Evolutionary conservation across 1,284 basidiomycete genomes (phyloP), one percentile per base, ranked within the genome.

Genomic region (Sanghuangporus sanghuang): DNA sequence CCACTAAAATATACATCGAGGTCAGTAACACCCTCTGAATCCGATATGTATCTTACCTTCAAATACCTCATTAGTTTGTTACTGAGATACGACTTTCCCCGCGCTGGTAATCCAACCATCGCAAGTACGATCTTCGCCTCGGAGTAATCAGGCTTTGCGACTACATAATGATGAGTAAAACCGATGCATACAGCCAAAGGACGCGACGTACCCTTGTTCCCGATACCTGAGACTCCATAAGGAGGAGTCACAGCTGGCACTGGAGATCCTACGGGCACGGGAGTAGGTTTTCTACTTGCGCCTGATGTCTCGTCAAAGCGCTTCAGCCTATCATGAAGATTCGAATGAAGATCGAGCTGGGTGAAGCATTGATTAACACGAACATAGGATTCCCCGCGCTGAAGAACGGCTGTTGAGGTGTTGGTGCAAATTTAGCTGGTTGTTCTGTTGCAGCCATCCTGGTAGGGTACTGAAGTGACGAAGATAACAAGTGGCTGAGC

Each of bases 111-210:
- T 23, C 92, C 92, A 56, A 93, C 96, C 94, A 98, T 98, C 3
- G 96, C 96, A 5, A 99, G 86, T 7, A 99, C 95, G 69, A 99
- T 98, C 83, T 99, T 99, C 55, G 93, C 93, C 71, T 98, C 95
- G 3, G 94, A 96, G 71, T 98, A 98, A 73, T 99, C 97, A 3
- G 97, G 96, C 76, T 96, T 97, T 61, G 92, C 91, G 49, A 96
- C 95, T 92, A 68, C 21, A 32, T 16, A 32, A 66, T 32, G 68
- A 46, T 46, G 12, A 46, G 44, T 54, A 12, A 46, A 32, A 66
- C 32, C 50, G 64, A 60, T 18, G 58, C 39, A 66, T 27, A 44
- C 32, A 62, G 44, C 21, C 35, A 40, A 42, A 61, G 50, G 23
- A 42, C 61, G 16, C 11, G 54, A 62, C 73, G 59, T 67, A 88